Conservation (phyloP, 2,329 filamentous ascomycete genomes). For the Aspergillus eucalypticola region DNA sequence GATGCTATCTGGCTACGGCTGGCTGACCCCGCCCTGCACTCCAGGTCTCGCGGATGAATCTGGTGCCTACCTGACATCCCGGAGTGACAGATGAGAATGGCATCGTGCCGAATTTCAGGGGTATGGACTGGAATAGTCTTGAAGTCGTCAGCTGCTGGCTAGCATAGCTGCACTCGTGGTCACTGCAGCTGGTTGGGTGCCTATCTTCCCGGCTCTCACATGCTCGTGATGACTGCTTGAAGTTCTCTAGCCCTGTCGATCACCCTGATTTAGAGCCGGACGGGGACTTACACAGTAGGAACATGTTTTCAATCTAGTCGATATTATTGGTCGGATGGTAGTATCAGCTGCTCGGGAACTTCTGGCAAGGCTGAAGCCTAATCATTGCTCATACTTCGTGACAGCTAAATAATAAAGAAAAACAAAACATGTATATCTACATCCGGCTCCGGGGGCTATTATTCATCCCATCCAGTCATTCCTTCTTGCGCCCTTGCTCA, state of each 20-base stretch:
- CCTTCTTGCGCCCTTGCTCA: constrained; percentile 39
- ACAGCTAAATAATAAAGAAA: not conserved
- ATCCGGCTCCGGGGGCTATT: not conserved
- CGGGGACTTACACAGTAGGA: not conserved
- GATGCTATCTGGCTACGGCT: no score
- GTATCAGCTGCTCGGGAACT: not conserved
- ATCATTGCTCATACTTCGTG: not conserved
- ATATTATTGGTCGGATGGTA: not conserved
- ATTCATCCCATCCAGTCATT: not conserved
- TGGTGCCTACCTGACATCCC: no score
- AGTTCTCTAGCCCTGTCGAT: not conserved
- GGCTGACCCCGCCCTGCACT: no score
- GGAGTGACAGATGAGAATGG: not conserved
- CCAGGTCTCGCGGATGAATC: no score
- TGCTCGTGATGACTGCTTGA: not conserved
- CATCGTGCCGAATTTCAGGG: not conserved
- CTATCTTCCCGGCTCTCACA: not conserved
- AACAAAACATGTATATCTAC: not conserved
- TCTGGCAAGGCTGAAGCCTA: not conserved
- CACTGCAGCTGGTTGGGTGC: not conserved
- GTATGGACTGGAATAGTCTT: not conserved
- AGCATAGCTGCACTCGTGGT: not conserved
- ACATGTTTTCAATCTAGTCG: not conserved
- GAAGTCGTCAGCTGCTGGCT: not conserved
- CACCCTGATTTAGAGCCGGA: not conserved